These are phyloP conservation scores for Brassica balearica DNA, from an alignment of 441 rosid genomes.

Conservation along the genomic window DNA sequence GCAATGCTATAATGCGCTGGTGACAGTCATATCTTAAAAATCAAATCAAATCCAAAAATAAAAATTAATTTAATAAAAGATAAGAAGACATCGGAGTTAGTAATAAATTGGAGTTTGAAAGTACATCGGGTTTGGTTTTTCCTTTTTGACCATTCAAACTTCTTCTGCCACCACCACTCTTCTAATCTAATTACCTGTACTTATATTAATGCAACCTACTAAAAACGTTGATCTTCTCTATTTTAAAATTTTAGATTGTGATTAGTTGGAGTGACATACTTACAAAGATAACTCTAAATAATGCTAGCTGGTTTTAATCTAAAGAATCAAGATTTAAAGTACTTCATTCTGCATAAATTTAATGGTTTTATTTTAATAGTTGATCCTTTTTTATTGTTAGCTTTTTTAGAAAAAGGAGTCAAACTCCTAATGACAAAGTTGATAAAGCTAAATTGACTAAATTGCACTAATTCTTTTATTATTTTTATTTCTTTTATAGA, in stretches of 20 bases:
- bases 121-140: background rate
- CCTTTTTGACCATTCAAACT: slow-evolving; percentile 9
- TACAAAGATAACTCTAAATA: background rate
- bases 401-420: background rate
- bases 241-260: background rate
- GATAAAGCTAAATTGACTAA: slow-evolving; percentile 7
- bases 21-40: slow-evolving; percentile 11
- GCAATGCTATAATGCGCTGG: slow-evolving; percentile 4
- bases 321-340: background rate
- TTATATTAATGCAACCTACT: slow-evolving; percentile 1
- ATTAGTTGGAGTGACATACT: slow-evolving; percentile 6
- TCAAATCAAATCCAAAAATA: slow-evolving; percentile 4
- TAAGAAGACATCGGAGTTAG: slow-evolving; percentile 8
- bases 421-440: background rate
- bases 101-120: slow-evolving; percentile 12
- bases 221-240: slow-evolving; percentile 5
- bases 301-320: background rate
- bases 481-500: background rate
- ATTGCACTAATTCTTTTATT: background rate
- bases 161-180: slow-evolving; percentile 7
- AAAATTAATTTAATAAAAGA: background rate
- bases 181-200: slow-evolving; percentile 1
- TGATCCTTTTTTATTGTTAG: background rate
- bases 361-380: background rate
- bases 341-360: background rate